Base-by-base conservation (phyloP, 306 rosid species). In the Neltuma alba region DNA sequence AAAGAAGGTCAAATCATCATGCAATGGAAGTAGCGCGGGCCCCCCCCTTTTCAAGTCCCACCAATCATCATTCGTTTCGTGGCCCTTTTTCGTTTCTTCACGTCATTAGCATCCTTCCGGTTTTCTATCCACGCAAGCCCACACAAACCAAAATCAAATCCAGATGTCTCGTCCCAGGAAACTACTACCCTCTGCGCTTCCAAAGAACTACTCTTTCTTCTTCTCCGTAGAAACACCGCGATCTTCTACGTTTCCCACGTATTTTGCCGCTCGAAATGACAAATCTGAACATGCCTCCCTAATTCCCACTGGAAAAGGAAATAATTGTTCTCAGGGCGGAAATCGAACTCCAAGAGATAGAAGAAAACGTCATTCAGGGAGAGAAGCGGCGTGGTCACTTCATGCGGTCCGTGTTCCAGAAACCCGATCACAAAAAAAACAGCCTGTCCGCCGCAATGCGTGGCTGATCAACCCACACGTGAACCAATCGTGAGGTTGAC, bases 391-490 rank as follows among this genome's bases (percentile, higher is more conserved):
- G 5, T 3, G 13, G 48, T 44, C 48, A 44, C 48, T 44, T 44
- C 18, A 44, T 14, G 48, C 18, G 14, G 13, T 14, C 14, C 42
- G 9, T 7, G 14, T 10, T 41, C 45, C 45, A 42, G 36, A 12
- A 42, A 1, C 21, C 21, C 21, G 9, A 40, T 2, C 2, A 64
- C n/a, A 64, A 41, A 12, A 48, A 65, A 68, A 48, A 62, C 9
- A 3, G 18, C 1, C 18, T 3, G 48, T 27, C 7, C 57, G 25
- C 57, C 21, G 21, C 57, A 81, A 88, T 89, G 77, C 83, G 68
- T 66, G 91, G 90, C 72, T 77, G 2, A n/a, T 80, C 6, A 15
- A 50, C 23, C 85, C 97, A 62, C 98, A 91, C 93, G 96, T 92
- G 97, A 89, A 89, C 73, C 77, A 42, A 57, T 72, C 48, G 75